These are phyloP conservation scores for Alternaria tenuissima DNA, from an alignment of 2,329 filamentous ascomycete species.

Conservation along the genomic window DNA sequence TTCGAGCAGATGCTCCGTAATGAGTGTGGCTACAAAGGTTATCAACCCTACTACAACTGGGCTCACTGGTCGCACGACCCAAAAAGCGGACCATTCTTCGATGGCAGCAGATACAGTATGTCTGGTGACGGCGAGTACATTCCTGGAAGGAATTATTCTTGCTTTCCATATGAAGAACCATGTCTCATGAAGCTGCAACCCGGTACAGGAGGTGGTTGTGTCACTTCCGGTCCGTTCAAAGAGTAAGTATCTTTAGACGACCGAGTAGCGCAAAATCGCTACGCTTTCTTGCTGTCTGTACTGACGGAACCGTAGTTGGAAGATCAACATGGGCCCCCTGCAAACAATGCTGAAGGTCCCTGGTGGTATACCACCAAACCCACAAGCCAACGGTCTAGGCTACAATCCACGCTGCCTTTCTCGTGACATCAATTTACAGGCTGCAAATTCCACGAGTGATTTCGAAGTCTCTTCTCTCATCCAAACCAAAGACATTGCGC, in stretches of 20 bases:
- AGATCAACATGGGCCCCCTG: conserved; percentile 59
- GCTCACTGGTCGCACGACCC: conserved; percentile 56
- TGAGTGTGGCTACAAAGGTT: conserved; percentile 54
- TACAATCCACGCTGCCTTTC: conserved; percentile 51
- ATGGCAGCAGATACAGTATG: conserved; percentile 59
- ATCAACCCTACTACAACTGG: conserved; percentile 62
- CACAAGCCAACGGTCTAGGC: conserved; percentile 34
- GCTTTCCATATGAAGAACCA: conserved; percentile 25
- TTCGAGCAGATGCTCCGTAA: conserved; percentile 52
- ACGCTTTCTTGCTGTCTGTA: not conserved
- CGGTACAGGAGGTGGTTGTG: conserved; percentile 64
- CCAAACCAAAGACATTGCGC: conserved; percentile 34
- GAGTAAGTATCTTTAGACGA: conserved; percentile 36
- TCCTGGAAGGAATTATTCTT: conserved; percentile 35
- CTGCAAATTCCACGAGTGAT: conserved; percentile 35
- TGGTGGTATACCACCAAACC: conserved; percentile 33
- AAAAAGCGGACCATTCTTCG: conserved; percentile 61
- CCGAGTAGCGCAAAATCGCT: not conserved
- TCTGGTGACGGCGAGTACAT: conserved; percentile 56
- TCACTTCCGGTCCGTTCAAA: conserved; percentile 61
- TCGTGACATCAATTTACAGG: conserved; percentile 45
- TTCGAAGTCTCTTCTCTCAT: conserved; percentile 34
- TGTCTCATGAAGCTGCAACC: conserved; percentile 17
- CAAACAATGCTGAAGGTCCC: conserved; percentile 41
- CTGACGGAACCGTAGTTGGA: conserved; percentile 27